phyloP scores from a whole-genome alignment of 164 flowering plant species.

The Liriodendron chinense region DNA sequence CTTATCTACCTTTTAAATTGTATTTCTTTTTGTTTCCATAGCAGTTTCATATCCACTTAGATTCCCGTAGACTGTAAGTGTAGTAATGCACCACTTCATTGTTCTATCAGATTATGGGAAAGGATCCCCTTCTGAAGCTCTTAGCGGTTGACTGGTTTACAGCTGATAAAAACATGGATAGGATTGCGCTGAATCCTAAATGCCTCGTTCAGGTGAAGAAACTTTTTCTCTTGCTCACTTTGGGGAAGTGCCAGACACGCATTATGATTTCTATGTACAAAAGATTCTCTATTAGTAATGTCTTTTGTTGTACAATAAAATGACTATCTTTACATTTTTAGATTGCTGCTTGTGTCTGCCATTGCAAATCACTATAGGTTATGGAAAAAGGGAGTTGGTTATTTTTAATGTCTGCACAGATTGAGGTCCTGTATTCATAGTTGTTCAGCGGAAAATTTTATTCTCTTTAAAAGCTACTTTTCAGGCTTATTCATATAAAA shows the following conservation, averaged over 20 bases:
- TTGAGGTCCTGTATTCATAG: not conserved
- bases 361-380: not conserved
- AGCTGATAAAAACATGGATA: slow-evolving; percentile 49
- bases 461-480: not conserved
- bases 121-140: slow-evolving; percentile 89
- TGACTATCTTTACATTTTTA: not conserved
- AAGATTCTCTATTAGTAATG: not conserved
- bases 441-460: not conserved
- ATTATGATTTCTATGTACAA: not conserved
- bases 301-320: not conserved
- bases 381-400: not conserved
- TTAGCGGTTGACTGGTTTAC: slow-evolving; percentile 93
- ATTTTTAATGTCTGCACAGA: not conserved
- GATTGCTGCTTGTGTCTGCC: not conserved
- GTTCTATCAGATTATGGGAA: slow-evolving; percentile 64
- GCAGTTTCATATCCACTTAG: not conserved
- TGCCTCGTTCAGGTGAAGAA: slow-evolving; percentile 77
- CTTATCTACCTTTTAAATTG: not conserved
- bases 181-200: slow-evolving; percentile 66
- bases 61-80: not conserved
- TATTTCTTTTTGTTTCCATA: not conserved
- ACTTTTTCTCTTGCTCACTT: not conserved
- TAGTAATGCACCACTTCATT: not conserved
- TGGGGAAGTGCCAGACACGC: not conserved
- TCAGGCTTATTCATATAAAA: not conserved